Conservation (phyloP, 495 filamentous ascomycete species). For the Xylaria venustula region DNA sequence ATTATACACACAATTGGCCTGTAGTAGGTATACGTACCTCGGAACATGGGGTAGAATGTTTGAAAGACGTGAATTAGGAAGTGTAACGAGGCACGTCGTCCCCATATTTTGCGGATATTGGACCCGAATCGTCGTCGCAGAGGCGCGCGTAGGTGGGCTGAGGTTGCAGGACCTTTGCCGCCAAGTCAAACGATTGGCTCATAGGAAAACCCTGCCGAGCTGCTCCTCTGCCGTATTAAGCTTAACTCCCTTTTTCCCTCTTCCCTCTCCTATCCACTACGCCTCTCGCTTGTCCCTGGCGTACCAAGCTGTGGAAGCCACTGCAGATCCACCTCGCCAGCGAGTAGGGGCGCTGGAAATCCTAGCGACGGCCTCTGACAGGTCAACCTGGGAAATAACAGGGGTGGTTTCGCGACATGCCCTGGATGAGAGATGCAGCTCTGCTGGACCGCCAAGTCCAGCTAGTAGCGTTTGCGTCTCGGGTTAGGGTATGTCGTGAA, state of each 20-base stretch:
- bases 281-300: background rate
- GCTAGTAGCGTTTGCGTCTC: background rate
- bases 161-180: conserved; percentile 5
- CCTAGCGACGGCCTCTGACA: conserved; percentile 22
- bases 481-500: too few relatives aligned
- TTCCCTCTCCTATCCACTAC: background rate
- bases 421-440: background rate
- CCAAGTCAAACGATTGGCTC: conserved; percentile 17
- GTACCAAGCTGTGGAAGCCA: background rate
- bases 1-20: background rate
- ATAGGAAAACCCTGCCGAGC: background rate
- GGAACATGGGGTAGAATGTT: background rate
- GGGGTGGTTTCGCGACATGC: conserved; percentile 6
- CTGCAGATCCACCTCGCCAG: conserved; percentile 23
- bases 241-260: background rate
- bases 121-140: background rate
- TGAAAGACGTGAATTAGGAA: background rate
- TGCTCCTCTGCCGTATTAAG: background rate
- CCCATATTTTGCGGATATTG: background rate
- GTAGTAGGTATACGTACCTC: too few relatives aligned
- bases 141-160: background rate
- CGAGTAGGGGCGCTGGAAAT: background rate
- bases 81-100: background rate
- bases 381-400: conserved; percentile 22
- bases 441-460: background rate